Evolutionary conservation across 257 asterid genomes (phyloP).

Genomic region (Avicennia marina): DNA sequence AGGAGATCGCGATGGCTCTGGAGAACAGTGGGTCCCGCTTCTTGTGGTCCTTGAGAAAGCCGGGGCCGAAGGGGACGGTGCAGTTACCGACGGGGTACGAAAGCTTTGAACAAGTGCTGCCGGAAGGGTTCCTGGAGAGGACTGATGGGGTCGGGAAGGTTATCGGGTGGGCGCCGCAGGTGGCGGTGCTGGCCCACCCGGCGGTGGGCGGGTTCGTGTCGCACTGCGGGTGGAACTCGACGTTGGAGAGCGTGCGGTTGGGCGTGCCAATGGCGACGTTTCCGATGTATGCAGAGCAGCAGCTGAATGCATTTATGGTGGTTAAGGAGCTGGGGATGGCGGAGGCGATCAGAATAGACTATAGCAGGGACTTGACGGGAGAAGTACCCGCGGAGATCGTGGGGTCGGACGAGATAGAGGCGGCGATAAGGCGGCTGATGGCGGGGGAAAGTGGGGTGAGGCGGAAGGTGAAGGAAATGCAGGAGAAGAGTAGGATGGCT

Average conservation of each 20-base stretch:
- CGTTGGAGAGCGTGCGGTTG: conserved; percentile 28
- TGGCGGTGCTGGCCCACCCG: conserved; percentile 26
- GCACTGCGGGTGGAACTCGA: conserved; percentile 37
- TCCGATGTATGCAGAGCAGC: conserved; percentile 32
- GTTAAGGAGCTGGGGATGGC: conserved; percentile 30
- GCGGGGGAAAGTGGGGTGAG: conserved; percentile 13
- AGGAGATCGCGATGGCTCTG: conserved; percentile 30
- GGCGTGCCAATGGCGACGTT: conserved; percentile 31
- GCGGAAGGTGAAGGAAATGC: conserved; percentile 27
- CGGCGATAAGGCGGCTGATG: conserved; percentile 20
- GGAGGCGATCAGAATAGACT: conserved; percentile 21
- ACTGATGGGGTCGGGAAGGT: conserved; percentile 22
- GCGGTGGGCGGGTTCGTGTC: conserved; percentile 33
- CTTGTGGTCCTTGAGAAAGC: conserved; percentile 33
- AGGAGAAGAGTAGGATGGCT: conserved; percentile 24
- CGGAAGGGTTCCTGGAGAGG: conserved; percentile 25
- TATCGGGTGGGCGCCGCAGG: conserved; percentile 37
- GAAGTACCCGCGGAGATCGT: not conserved
- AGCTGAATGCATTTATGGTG: conserved; percentile 25
- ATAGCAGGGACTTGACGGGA: not conserved
- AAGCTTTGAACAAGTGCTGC: conserved; percentile 14
- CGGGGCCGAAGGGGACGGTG: conserved; percentile 6
- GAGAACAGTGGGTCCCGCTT: conserved; percentile 33
- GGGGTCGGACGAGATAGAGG: conserved; percentile 21
- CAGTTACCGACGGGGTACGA: conserved; percentile 18